Evolutionary conservation across 2,329 filamentous ascomycete species (phyloP), one percentile per base, ranked within the genome.

Genomic region (Ophiostoma piceae): DNA sequence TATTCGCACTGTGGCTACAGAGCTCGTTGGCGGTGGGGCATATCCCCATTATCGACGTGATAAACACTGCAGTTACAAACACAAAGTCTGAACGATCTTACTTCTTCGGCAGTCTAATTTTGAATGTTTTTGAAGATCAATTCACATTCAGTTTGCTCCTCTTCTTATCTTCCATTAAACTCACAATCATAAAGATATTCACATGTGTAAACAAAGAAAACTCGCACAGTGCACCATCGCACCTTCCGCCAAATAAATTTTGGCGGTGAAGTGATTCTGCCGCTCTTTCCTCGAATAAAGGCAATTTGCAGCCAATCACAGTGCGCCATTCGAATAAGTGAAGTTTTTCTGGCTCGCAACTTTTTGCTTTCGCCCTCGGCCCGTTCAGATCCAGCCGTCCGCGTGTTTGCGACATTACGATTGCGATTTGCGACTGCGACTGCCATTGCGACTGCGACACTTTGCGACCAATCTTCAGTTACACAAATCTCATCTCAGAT

Each of bases 181-280:
- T 14, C 3, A 12, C 7, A 8, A 47, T 47, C n/a, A 47, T n/a
- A 6, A 5, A 1, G 19, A 47, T 8, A 47, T 2, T 4, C 19
- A 2, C 16, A 2, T 19, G 26, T 47, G 1, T 22, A 26, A 22
- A 57, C 9, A 26, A 8, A 35, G 35, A 35, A 29, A 32, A 19
- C 60, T 64, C 29, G 29, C 66, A 35, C 47, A 54, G 43, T 35
- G 41, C 35, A 67, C 19, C 9, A 35, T 32, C 41, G 65, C 66
- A 29, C 57, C 35, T 65, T 47, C 39, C 35, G 22, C n/a, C 22
- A 26, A 39, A 51, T 29, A 43, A 43, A 29, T 66, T 70, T 71
- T 72, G 71, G 73, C 73, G 73, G 72, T 73, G 68, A 74, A 62
- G 16, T 0, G 22, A 64, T 74, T 73, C 71, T 74, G 73, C 72